Percentiles rank a stretch among this genome's conserved stretches.
phyloP scores from a whole-genome alignment of 257 asterid species.

The Primulina huaijiensis region DNA sequence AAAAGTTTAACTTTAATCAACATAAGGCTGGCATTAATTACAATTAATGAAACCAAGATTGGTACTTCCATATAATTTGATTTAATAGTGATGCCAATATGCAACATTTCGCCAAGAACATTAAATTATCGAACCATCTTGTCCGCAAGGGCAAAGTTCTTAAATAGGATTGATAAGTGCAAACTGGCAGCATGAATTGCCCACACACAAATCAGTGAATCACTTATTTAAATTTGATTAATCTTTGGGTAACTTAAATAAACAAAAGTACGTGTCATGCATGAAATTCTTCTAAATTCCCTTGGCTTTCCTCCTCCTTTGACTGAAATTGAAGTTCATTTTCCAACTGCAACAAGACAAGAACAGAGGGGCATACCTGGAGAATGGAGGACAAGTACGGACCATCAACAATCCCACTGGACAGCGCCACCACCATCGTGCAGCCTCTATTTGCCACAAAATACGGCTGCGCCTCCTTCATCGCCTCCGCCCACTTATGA shows the following conservation, averaged over 20 bases:
- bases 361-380: conserved; percentile 30
- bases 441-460: conserved; percentile 46
- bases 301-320: neutral
- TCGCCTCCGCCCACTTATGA: conserved; percentile 40
- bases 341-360: neutral
- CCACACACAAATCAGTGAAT: neutral
- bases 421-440: conserved; percentile 50
- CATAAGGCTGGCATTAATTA: too few relatives aligned
- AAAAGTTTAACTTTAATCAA: too few relatives aligned
- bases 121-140: too few relatives aligned
- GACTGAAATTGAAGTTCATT: neutral
- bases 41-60: too few relatives aligned
- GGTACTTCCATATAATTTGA: too few relatives aligned
- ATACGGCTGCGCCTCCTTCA: conserved; percentile 63
- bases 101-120: too few relatives aligned
- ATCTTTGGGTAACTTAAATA: too few relatives aligned
- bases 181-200: neutral
- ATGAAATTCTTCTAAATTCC: too few relatives aligned
- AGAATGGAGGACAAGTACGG: conserved; percentile 44
- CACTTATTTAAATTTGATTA: neutral
- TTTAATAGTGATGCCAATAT: too few relatives aligned
- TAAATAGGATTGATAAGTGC: too few relatives aligned
- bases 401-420: conserved; percentile 40
- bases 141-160: too few relatives aligned
- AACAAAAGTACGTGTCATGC: too few relatives aligned